These are phyloP conservation scores for Suillus tomentosus DNA, from an alignment of 768 basidiomycete genomes.

Conservation along the genomic window DNA sequence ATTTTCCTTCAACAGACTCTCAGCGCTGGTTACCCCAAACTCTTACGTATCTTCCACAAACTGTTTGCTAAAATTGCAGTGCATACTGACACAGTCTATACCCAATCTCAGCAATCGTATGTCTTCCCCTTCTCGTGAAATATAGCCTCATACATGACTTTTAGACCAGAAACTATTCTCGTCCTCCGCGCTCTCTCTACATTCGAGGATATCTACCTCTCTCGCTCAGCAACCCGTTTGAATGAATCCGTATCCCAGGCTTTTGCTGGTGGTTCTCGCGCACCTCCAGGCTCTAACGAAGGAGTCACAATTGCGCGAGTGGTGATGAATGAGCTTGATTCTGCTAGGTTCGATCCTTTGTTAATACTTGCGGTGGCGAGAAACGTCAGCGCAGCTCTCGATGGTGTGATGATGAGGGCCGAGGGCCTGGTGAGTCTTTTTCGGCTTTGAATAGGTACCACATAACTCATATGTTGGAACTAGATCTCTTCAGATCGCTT, in stretches of 20 bases:
- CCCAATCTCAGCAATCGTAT: constrained; percentile 81
- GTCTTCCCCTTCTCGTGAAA: constrained; percentile 10
- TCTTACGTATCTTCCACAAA: constrained; percentile 91
- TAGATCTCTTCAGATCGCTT: constrained; percentile 79
- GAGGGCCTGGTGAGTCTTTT: constrained; percentile 64
- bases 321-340: constrained; percentile 89
- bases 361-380: constrained; percentile 79
- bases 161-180: constrained; percentile 89
- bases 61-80: constrained; percentile 96
- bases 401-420: constrained; percentile 61
- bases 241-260: constrained; percentile 81
- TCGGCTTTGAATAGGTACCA: background rate
- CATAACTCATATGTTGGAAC: constrained; percentile 9
- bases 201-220: constrained; percentile 88
- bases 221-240: constrained; percentile 79
- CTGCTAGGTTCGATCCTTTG: constrained; percentile 90
- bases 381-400: constrained; percentile 66
- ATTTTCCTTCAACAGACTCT: constrained; percentile 90
- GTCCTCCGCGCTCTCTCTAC: constrained; percentile 80
- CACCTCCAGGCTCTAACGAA: constrained; percentile 73
- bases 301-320: constrained; percentile 76
- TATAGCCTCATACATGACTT: constrained; percentile 10
- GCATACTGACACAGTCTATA: constrained; percentile 94
- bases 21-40: constrained; percentile 80
- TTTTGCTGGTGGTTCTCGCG: constrained; percentile 68